These are phyloP conservation scores for Bipolaris bicolor DNA, from an alignment of 2,329 filamentous ascomycete genomes.

Conservation along the genomic window DNA sequence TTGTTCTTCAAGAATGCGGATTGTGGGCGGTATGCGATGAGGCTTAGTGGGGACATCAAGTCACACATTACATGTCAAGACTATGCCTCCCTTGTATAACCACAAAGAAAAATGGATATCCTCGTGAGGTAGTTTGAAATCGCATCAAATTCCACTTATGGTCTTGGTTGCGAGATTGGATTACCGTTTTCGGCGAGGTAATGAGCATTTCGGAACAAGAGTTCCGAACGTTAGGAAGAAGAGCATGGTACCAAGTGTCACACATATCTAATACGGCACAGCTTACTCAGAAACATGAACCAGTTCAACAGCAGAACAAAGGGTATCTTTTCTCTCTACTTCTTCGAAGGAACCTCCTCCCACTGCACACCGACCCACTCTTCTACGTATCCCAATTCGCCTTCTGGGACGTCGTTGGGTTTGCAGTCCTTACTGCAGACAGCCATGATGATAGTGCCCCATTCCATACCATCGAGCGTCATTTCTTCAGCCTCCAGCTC, in stretches of 20 bases:
- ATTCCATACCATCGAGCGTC: slow-evolving; percentile 86
- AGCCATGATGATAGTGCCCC: slow-evolving; percentile 88
- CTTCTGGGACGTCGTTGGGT: slow-evolving; percentile 62
- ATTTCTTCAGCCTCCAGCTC: slow-evolving; percentile 79
- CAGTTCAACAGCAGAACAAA: background rate
- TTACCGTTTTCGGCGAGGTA: too few species aligned
- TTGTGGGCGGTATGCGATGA: background rate
- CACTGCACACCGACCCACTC: slow-evolving; percentile 99
- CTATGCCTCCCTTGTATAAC: background rate
- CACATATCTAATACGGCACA: background rate
- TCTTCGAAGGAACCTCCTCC: slow-evolving; percentile 69
- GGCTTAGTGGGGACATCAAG: slow-evolving; percentile 2
- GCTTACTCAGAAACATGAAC: background rate
- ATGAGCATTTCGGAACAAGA: background rate
- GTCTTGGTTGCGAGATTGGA: background rate
- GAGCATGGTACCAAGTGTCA: background rate
- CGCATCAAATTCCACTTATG: too few species aligned
- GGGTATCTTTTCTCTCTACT: slow-evolving; percentile 8
- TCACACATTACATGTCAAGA: background rate
- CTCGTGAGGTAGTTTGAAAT: background rate
- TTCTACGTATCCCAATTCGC: slow-evolving; percentile 79
- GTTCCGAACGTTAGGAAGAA: background rate
- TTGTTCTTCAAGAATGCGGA: slow-evolving; percentile 1
- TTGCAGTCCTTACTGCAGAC: slow-evolving; percentile 84
- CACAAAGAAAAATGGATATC: background rate